Percentiles rank a stretch among this genome's conserved stretches.
phyloP scores from a whole-genome alignment of 2,329 filamentous ascomycete species.

The Grosmannia serpens region DNA sequence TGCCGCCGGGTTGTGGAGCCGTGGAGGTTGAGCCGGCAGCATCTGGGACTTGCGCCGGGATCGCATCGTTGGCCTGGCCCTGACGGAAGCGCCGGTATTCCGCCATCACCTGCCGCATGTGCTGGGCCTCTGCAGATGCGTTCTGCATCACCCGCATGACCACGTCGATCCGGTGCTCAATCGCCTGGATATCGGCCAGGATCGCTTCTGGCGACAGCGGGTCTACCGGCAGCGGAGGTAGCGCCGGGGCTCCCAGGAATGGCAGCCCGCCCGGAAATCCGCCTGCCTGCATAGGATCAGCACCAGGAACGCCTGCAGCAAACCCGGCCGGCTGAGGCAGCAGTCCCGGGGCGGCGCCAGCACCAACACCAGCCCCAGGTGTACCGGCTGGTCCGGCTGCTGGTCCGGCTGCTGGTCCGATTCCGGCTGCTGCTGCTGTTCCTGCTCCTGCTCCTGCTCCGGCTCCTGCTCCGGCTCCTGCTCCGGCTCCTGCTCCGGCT shows the following conservation, averaged over 20 bases:
- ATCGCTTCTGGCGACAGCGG: constrained; percentile 27
- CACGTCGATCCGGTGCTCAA: constrained; percentile 61
- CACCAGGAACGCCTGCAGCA: too few relatives aligned
- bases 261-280: too few relatives aligned
- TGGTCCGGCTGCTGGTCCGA: constrained; percentile 11
- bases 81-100: constrained; percentile 57
- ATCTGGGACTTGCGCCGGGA: not conserved
- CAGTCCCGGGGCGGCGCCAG: not conserved
- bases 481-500: not conserved
- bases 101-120: constrained; percentile 53
- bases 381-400: not conserved
- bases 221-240: too few relatives aligned
- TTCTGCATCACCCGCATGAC: constrained; percentile 45
- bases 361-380: not conserved
- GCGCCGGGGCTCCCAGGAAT: constrained; percentile 6
- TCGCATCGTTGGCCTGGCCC: constrained; percentile 20
- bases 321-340: not conserved
- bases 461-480: constrained; percentile 15
- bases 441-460: not conserved
- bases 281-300: too few relatives aligned
- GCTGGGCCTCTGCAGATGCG: constrained; percentile 55
- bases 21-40: not conserved
- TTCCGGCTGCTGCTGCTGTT: not conserved
- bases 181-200: constrained; percentile 48
- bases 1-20: not conserved